Evolutionary conservation across 2,329 filamentous ascomycete genomes (phyloP), one percentile per base, ranked within the genome.

Genomic region (Gliomastix tumulicola): DNA sequence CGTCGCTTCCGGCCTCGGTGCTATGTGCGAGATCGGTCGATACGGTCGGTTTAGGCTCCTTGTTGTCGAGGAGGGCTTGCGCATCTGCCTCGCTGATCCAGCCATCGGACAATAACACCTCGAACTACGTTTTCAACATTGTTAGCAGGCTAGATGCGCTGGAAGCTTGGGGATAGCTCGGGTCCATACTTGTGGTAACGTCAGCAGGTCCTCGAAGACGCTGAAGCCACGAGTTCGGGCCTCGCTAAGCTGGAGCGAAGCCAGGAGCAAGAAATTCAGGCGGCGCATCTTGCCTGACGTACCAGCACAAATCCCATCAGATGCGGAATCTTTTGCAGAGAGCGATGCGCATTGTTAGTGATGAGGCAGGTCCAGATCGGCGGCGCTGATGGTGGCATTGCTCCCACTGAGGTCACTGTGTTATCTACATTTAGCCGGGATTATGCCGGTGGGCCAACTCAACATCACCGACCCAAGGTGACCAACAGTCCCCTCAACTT

Each of bases 201-300:
- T 88, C 39, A 94, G 72, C 35, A 95, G 60, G 56, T 96, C 89
- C 54, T 94, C 87, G 51, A 92, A 81, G 39, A 94, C 84, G 63
- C 82, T 94, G 66, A 95, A 95, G 37, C 68, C 63, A 7, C 64
- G 66, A 32, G 71, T 68, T 32, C 68, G 66, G 46, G 71, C 74
- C 44, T 48, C 50, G 47, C 59, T 62, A 21, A 74, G 61, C 56
- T 62, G 68, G 45, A 65, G 47, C 34, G 53, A 51, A 31, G 63
- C 63, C 39, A 75, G 51, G 32, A 76, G 48, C 12, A 63, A 45
- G 36, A 74, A 39, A 39, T 61, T 57, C 48, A 63, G 53, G 54
- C 64, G 67, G 62, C 71, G 69, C 74, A 78, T 79, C 38, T 47
- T 59, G 54, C 49, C 55, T 50, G 21, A 30, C n/a, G n/a, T n/a